phyloP scores from a whole-genome alignment of 345 rosid genomes.

The Eutrema yunnanense region DNA sequence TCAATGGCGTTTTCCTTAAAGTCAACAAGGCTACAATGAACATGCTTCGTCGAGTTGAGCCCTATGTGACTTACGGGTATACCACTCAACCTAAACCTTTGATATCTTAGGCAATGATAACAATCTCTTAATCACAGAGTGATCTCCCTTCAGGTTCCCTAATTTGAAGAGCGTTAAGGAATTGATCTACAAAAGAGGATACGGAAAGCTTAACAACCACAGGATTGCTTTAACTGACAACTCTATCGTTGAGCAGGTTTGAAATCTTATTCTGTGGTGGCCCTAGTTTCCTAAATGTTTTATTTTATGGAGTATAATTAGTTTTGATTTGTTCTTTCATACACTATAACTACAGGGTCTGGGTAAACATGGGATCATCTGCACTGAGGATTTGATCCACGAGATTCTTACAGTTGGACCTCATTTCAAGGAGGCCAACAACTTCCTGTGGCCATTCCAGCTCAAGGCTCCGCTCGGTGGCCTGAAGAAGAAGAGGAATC shows the following conservation, averaged over 20 bases:
- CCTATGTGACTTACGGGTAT: conserved; percentile 93
- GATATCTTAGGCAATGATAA: neutral
- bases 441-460: conserved; percentile 94
- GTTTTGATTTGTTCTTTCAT: neutral
- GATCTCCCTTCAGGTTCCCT: conserved; percentile 50
- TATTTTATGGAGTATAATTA: neutral
- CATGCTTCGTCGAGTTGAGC: conserved; percentile 91
- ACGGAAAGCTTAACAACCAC: conserved; percentile 77
- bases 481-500: conserved; percentile 85
- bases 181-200: conserved; percentile 85
- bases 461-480: conserved; percentile 90
- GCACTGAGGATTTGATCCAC: conserved; percentile 75
- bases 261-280: neutral
- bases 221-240: conserved; percentile 78
- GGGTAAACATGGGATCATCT: conserved; percentile 68
- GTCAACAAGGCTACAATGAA: conserved; percentile 91
- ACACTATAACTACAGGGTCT: conserved; percentile 37
- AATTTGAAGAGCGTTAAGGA: conserved; percentile 88
- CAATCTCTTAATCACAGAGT: neutral
- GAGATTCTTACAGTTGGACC: conserved; percentile 90
- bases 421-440: conserved; percentile 88
- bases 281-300: neutral
- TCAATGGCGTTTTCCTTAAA: conserved; percentile 87
- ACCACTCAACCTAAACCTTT: too few relatives aligned
- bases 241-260: conserved; percentile 69